These are phyloP conservation scores for Thermothelomyces thermophilus DNA, from an alignment of 2,329 filamentous ascomycete species.

Conservation along the genomic window DNA sequence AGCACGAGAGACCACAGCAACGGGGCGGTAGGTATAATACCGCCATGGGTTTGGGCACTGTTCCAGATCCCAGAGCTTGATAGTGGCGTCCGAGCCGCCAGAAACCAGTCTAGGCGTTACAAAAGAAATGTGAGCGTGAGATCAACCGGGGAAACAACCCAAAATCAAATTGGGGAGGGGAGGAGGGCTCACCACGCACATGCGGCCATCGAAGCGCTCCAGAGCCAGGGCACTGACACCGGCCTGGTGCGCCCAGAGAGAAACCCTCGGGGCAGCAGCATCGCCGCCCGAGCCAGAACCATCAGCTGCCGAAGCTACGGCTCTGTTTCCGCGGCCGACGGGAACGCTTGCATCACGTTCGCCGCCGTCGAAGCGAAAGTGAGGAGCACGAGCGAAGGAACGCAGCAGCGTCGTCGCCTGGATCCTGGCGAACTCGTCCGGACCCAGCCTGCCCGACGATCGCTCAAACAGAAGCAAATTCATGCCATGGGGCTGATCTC, in stretches of 20 bases:
- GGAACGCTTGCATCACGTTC: constrained; percentile 33
- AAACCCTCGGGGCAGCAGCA: constrained; percentile 1
- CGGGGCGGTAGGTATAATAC: constrained; percentile 47
- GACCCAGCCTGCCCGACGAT: constrained; percentile 60
- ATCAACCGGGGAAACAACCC: too few species aligned
- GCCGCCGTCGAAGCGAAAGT: constrained; percentile 64
- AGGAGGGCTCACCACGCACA: constrained; percentile 40
- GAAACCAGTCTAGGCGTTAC: constrained; percentile 67
- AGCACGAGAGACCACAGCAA: constrained; percentile 44
- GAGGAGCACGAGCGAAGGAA: constrained; percentile 60
- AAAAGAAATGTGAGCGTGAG: too few species aligned
- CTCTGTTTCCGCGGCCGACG: constrained; percentile 19
- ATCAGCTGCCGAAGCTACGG: not conserved
- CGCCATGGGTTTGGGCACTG: constrained; percentile 40
- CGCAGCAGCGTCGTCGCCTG: constrained; percentile 61
- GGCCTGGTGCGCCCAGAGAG: constrained; percentile 62
- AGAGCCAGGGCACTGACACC: constrained; percentile 75
- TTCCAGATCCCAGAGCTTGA: constrained; percentile 85
- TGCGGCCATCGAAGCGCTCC: constrained; percentile 73
- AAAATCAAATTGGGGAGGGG: too few species aligned
- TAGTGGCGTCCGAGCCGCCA: constrained; percentile 75
- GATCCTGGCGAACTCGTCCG: constrained; percentile 57
- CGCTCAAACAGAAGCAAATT: constrained; percentile 71
- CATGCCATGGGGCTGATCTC: constrained; percentile 39
- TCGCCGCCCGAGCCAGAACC: not conserved